Evolutionary conservation across 306 rosid species (phyloP), one percentile per base, ranked within the genome.

Genomic region (Sesbania bispinosa): DNA sequence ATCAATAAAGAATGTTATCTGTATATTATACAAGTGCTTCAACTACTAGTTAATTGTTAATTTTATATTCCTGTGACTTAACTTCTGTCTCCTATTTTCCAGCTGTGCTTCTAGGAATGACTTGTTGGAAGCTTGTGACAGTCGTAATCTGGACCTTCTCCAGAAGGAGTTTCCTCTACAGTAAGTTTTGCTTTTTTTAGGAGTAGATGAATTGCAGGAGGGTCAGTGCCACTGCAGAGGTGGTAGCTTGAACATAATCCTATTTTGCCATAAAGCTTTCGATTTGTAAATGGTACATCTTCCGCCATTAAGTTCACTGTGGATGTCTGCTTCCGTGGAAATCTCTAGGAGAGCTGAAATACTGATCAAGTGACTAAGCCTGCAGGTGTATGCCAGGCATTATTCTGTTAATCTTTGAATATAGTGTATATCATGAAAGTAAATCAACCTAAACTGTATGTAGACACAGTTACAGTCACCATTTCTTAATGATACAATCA

Each of bases 51-150:
- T 67, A 67, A 1, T 32, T 26, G 19, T 47, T 27, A 18, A 18
- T 36, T 64, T 64, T 67, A 65, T 65, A 26, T 35, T 65, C 45
- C 21, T 0, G 3, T 3, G 10, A 36, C 26, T 45, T 65, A 6
- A 48, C 51, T 35, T 78, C 7, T 33, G 14, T 43, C 14, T 33
- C 55, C 59, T 73, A 54, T 65, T 80, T 76, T 83, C 72, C 96
- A 91, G 99, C 83, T 94, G 96, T 54, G 99, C 99, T 70, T 92
- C 97, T 26, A 87, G 99, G 85, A 85, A 80, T 77, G 99, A 94
- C 87, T 79, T 94, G 96, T 64, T 94, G 73, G 91, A 91, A 58
- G 97, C 97, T 77, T 94, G 99, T 50, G 99, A 94, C 82, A 80
- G 85, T 55, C 89, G 96, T 69, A 91, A 91, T 81, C 86, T 94